Conservation (phyloP, 78 protist species). For the Anaeramoeba ignava region DNA sequence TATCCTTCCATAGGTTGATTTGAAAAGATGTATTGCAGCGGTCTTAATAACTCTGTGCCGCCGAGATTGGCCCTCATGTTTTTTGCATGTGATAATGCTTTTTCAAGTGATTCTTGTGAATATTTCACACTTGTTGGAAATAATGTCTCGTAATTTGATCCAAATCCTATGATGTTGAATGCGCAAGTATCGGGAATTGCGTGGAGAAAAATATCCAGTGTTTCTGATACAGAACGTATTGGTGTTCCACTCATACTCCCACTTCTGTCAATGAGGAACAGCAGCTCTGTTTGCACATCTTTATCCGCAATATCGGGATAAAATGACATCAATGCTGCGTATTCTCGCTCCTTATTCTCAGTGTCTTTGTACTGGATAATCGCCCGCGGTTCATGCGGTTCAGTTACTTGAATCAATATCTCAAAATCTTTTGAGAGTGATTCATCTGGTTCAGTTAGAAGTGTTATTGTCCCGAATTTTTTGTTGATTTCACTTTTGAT, state of each 20-base stretch:
- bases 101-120: constrained; percentile 6
- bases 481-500: no score
- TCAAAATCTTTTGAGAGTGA: no score
- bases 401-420: no score
- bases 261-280: constrained; percentile 39
- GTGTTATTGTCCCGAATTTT: no score
- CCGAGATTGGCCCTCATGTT: constrained; percentile 32
- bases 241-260: constrained; percentile 41
- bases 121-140: not conserved
- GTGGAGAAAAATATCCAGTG: constrained; percentile 31
- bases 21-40: constrained; percentile 3
- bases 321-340: no score
- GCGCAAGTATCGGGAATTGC: constrained; percentile 32
- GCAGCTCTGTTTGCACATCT: constrained; percentile 8
- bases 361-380: no score
- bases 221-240: constrained; percentile 10
- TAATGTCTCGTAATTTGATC: not conserved
- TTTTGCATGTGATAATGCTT: constrained; percentile 18
- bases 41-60: constrained; percentile 42
- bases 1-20: not conserved
- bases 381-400: no score
- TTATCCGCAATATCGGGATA: constrained; percentile 14
- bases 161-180: constrained; percentile 52
- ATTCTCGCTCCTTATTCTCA: no score
- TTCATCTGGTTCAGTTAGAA: no score